These are phyloP conservation scores for Chalciporus chontae DNA, from an alignment of 768 basidiomycete species.

Conservation along the genomic window DNA sequence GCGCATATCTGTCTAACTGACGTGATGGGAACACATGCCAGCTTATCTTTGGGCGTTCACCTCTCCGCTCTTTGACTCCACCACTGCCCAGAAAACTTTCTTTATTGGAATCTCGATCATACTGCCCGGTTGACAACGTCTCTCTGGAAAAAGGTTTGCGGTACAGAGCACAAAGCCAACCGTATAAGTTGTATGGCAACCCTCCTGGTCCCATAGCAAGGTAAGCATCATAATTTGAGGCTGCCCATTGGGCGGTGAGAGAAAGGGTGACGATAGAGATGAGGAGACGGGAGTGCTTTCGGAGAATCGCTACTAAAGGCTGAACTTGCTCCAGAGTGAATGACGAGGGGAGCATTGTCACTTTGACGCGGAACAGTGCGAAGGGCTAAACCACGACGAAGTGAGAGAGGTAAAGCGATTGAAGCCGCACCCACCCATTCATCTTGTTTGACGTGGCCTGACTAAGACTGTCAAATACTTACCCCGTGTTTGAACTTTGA, in stretches of 20 bases:
- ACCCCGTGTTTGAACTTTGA: background rate
- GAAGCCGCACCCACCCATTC: too few species aligned
- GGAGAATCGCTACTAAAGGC: background rate
- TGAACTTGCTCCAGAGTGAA: background rate
- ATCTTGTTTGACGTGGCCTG: background rate
- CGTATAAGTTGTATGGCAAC: background rate
- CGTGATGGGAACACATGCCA: constrained; percentile 7
- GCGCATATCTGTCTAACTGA: constrained; percentile 1
- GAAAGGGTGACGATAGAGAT: background rate
- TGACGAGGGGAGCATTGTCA: background rate
- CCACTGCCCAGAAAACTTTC: background rate
- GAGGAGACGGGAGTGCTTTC: background rate
- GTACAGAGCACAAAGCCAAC: constrained; percentile 1
- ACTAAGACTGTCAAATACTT: too few species aligned
- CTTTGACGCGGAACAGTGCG: background rate
- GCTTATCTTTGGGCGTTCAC: constrained; percentile 1
- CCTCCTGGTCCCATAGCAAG: background rate
- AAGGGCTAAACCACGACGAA: background rate
- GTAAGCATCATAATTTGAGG: constrained; percentile 1
- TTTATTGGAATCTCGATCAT: background rate
- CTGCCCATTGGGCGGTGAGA: background rate
- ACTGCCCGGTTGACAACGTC: background rate
- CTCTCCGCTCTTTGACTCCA: constrained; percentile 3
- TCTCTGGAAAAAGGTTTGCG: background rate
- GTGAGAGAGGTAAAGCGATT: background rate